These are phyloP conservation scores for Domatiomyces catenatus DNA, from an alignment of 2,329 filamentous ascomycete species.

Conservation along the genomic window DNA sequence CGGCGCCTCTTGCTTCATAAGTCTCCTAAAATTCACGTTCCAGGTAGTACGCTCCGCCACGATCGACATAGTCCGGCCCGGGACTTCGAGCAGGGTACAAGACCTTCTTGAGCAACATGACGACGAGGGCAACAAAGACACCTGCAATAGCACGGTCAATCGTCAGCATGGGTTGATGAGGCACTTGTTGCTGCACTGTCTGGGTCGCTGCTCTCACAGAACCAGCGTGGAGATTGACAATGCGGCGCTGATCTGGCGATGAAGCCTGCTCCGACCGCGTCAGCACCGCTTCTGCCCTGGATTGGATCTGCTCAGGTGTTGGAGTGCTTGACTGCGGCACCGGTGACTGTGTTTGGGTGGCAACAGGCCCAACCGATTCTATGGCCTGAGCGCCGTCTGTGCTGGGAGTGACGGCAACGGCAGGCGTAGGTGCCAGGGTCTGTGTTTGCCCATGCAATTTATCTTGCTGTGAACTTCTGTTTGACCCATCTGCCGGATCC, in stretches of 20 bases:
- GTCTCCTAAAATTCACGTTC: neutral
- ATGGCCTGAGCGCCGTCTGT: neutral
- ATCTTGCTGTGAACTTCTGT: neutral
- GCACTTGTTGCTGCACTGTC: constrained; percentile 1
- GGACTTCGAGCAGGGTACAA: constrained; percentile 13
- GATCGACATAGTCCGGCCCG: neutral
- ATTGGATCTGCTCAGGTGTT: constrained; percentile 10
- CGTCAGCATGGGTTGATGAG: constrained; percentile 37
- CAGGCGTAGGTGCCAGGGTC: neutral
- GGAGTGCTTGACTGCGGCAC: constrained; percentile 9
- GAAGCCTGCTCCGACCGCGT: constrained; percentile 6
- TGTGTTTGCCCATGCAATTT: neutral
- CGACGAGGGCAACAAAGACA: constrained; percentile 51
- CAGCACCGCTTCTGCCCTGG: constrained; percentile 9
- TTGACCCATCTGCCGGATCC: neutral
- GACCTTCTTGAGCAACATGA: constrained; percentile 47
- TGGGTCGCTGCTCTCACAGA: constrained; percentile 8
- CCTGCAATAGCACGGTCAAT: constrained; percentile 67
- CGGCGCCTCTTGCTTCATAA: neutral
- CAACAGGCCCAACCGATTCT: constrained; percentile 14
- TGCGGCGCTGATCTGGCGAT: constrained; percentile 25
- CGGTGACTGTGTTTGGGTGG: constrained; percentile 27
- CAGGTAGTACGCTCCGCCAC: neutral
- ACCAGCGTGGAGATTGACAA: constrained; percentile 4
- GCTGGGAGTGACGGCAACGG: neutral